Percentiles rank a stretch among this genome's conserved stretches.
These are phyloP conservation scores for Ophiostoma pallidulum DNA, from an alignment of 2,329 filamentous ascomycete genomes.

Conservation along the genomic window DNA sequence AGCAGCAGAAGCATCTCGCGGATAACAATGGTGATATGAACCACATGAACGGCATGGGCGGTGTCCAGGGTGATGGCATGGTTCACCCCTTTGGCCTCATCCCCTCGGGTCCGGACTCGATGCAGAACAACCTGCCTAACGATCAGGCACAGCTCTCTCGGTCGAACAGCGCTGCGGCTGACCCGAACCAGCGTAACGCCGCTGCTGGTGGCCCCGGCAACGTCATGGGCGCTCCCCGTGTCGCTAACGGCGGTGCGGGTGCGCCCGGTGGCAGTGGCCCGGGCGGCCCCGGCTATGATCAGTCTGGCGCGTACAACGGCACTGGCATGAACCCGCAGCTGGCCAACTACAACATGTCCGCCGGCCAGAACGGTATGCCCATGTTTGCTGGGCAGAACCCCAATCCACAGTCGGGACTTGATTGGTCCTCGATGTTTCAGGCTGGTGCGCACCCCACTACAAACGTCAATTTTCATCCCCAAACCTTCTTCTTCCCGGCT, in stretches of 20 bases:
- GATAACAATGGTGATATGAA: slow-evolving; percentile 41
- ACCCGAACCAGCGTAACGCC: slow-evolving; percentile 50
- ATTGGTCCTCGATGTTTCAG: slow-evolving; percentile 74
- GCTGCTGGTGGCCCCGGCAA: slow-evolving; percentile 18
- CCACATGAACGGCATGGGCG: slow-evolving; percentile 52
- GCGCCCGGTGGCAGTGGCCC: slow-evolving; percentile 1
- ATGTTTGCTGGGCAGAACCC: slow-evolving; percentile 52
- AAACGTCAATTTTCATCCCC: slow-evolving; percentile 50
- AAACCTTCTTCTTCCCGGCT: slow-evolving; percentile 45
- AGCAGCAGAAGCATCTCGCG: slow-evolving; percentile 46
- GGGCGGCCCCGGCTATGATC: slow-evolving; percentile 28
- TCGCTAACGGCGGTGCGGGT: slow-evolving; percentile 12
- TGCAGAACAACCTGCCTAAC: slow-evolving; percentile 46
- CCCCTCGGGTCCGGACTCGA: slow-evolving; percentile 42
- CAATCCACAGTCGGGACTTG: slow-evolving; percentile 54
- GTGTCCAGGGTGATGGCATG: slow-evolving; percentile 48
- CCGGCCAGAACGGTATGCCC: slow-evolving; percentile 53
- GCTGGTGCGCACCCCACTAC: slow-evolving; percentile 58
- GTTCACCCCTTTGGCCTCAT: slow-evolving; percentile 37
- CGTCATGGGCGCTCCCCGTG: slow-evolving; percentile 13
- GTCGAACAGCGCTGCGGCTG: slow-evolving; percentile 44
- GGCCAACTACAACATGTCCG: slow-evolving; percentile 55
- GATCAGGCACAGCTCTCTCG: slow-evolving; percentile 54
- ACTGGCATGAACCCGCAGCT: slow-evolving; percentile 58
- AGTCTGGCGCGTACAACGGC: slow-evolving; percentile 41